phyloP scores from a whole-genome alignment of 371 early-diverging fungal genomes.

The Mortierella sp. region DNA sequence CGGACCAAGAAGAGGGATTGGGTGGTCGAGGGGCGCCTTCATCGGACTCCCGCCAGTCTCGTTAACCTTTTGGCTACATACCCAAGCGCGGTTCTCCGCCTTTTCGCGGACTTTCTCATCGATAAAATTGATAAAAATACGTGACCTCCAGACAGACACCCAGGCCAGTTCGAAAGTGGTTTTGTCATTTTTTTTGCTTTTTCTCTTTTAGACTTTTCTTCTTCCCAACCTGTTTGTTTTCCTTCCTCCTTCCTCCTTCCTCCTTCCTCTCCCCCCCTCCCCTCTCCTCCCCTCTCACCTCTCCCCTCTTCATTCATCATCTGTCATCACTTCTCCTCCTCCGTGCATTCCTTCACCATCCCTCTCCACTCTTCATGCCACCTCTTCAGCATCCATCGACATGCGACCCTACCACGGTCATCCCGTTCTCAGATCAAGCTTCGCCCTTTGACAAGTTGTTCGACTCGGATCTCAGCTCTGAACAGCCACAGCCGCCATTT shows the following conservation, averaged over 20 bases:
- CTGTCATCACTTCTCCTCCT: background rate
- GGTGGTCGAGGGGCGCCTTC: background rate
- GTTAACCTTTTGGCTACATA: background rate
- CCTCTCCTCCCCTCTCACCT: background rate
- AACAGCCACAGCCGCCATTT: background rate
- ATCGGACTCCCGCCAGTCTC: background rate
- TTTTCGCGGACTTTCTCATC: constrained; percentile 11
- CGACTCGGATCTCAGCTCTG: constrained; percentile 10
- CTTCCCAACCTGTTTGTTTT: background rate
- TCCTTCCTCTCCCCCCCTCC: background rate
- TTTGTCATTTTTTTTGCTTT: background rate
- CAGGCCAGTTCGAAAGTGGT: background rate
- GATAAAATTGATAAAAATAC: constrained; percentile 12
- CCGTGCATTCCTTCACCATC: background rate
- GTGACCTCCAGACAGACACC: background rate
- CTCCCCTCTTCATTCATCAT: background rate
- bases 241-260: background rate
- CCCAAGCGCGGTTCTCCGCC: background rate
- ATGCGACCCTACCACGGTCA: constrained; percentile 21
- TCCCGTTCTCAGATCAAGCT: constrained; percentile 41
- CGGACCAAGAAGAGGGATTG: background rate
- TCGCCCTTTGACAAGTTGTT: constrained; percentile 35
- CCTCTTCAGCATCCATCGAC: constrained; percentile 29
- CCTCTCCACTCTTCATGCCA: constrained; percentile 22
- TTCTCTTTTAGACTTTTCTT: background rate